Evolutionary conservation across 257 asterid species (phyloP).

Genomic region (Solanum lycopersicoides): DNA sequence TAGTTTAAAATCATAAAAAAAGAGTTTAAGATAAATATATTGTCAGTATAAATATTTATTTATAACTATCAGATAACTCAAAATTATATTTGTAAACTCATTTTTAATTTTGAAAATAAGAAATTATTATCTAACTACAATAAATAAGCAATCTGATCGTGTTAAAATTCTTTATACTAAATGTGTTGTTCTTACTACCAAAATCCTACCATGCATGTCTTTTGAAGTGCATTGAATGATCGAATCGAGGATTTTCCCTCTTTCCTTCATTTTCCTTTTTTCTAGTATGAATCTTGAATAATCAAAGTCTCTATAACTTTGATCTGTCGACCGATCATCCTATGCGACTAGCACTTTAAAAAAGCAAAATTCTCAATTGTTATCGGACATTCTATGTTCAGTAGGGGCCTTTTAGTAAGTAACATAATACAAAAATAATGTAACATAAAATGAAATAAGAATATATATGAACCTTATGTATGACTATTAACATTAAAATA

Average conservation of each 20-base stretch:
- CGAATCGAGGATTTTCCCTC: background rate
- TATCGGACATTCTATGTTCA: background rate
- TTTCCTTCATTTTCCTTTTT: background rate
- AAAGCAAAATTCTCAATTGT: too few species aligned
- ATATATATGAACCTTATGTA: background rate
- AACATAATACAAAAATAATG: background rate
- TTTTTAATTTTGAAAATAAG: background rate
- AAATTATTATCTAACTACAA: background rate
- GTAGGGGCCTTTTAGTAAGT: background rate
- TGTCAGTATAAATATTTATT: too few species aligned
- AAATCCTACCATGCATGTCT: background rate
- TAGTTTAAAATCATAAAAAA: background rate
- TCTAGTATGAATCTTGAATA: background rate
- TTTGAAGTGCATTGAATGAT: background rate
- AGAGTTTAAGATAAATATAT: background rate
- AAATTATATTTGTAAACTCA: background rate
- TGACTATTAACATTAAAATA: background rate
- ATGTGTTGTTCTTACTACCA: background rate
- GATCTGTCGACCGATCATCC: background rate
- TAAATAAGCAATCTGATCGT: background rate
- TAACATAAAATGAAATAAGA: background rate
- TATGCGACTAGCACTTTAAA: background rate
- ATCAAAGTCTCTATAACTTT: background rate
- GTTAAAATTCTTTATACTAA: background rate
- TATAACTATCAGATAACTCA: too few species aligned